Evolutionary conservation across 2,329 filamentous ascomycete species (phyloP), one percentile per base, ranked within the genome.

Genomic region (Purpureocillium takamizusanense): DNA sequence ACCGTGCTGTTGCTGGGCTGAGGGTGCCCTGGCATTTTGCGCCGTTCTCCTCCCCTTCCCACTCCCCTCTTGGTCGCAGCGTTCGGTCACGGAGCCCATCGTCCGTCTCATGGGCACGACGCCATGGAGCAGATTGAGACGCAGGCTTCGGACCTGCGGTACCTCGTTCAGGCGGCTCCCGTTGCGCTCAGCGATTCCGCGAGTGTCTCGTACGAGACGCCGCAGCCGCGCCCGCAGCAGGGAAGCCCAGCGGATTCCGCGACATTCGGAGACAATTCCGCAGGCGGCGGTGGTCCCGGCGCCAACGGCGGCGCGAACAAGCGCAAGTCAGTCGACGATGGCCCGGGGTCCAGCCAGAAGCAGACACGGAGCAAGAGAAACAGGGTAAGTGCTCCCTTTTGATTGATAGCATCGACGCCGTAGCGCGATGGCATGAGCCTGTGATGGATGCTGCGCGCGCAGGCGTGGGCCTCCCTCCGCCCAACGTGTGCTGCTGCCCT

Each of bases 361-460:
- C 70, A 73, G 59, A 74, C 74, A 56, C 61, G 74, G 48, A 77
- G 72, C 55, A 79, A 78, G 54, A 68, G 75, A 42, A 79, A 78
- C 46, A 60, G 75, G 53, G 71, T 75, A 48, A 60, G 69, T 68
- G 33, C 35, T 23, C 13, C 28, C 23, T 14, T 17, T 33, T 15
- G 15, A 14, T 17, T 33, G 13, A 12, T 31, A 30, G 18, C 31
- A 14, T 4, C 31, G 31, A 33, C 16, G 31, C 15, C 15, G 30
- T 12, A 10, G 21, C 10, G 21, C 21, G 6, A 25, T 25, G 21
- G 21, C 5, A 6, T 25, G 21, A 25, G 21, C 21, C 21, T 10
- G 5, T 10, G 21, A 25, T 25, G 21, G 21, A 25, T 5, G 10
- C 21, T 25, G 21, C 21, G 10, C 21, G n/a, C 21, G 21, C 21